Conservation (phyloP, 495 filamentous ascomycete species). For the Chaetomidium leptoderma region DNA sequence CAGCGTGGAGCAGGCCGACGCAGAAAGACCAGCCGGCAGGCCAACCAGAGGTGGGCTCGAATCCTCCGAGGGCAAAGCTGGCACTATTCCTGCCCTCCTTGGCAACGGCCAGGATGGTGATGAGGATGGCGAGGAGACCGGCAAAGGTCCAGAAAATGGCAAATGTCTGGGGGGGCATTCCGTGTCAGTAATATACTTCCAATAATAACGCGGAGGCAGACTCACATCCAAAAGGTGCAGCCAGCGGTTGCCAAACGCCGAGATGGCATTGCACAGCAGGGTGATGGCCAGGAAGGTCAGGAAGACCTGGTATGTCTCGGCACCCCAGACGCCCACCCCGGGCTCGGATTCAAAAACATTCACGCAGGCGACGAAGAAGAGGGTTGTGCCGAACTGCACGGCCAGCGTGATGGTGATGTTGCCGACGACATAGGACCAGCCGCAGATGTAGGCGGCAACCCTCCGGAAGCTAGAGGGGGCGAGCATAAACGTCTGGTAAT, state of each 20-base stretch:
- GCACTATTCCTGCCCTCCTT: slow-evolving; percentile 42
- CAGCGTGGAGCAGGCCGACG: slow-evolving; percentile 47
- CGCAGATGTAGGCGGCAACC: slow-evolving; percentile 59
- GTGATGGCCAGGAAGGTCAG: slow-evolving; percentile 57
- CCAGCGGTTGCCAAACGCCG: slow-evolving; percentile 52
- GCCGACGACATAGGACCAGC: slow-evolving; percentile 63
- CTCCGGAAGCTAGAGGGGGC: slow-evolving; percentile 39
- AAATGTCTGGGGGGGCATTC: slow-evolving; percentile 36
- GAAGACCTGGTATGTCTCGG: slow-evolving; percentile 54
- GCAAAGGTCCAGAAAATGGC: slow-evolving; percentile 51
- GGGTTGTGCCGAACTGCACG: slow-evolving; percentile 62
- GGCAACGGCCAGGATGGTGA: slow-evolving; percentile 43
- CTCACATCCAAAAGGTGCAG: slow-evolving; percentile 55
- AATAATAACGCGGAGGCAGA: slow-evolving; percentile 5
- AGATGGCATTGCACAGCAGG: slow-evolving; percentile 51
- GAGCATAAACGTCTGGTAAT: slow-evolving; percentile 56
- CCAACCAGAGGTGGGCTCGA: slow-evolving; percentile 47
- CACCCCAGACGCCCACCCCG: slow-evolving; percentile 37
- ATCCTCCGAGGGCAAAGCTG: slow-evolving; percentile 41
- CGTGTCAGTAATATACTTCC: background rate
- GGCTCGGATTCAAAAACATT: slow-evolving; percentile 48
- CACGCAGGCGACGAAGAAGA: slow-evolving; percentile 51
- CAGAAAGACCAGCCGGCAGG: slow-evolving; percentile 47
- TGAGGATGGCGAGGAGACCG: slow-evolving; percentile 43
- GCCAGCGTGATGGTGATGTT: slow-evolving; percentile 68